Conservation (phyloP, 2,329 filamentous ascomycete genomes). For the Penicillium sumatraense region DNA sequence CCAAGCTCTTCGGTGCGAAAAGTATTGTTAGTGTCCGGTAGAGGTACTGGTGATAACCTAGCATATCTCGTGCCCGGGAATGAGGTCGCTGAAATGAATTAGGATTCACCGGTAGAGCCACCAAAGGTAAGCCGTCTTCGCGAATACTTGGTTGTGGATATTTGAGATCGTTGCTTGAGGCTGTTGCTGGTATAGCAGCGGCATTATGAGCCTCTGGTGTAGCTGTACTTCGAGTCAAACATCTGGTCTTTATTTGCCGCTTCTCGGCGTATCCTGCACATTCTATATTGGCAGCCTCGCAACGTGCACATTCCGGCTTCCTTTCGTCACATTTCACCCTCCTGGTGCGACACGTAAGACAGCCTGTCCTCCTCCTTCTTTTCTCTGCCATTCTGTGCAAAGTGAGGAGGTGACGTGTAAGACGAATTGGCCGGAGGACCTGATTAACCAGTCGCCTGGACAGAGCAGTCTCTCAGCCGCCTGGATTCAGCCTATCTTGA, state of each 20-base stretch:
- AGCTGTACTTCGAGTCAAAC: conserved; percentile 1
- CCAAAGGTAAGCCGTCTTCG: conserved; percentile 15
- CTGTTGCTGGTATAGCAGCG: background rate
- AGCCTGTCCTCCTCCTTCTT: conserved; percentile 16
- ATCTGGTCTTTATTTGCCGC: conserved; percentile 15
- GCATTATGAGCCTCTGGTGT: background rate
- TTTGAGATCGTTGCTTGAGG: background rate
- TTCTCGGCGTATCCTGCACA: conserved; percentile 26
- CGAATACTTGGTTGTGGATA: background rate
- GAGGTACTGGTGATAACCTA: conserved; percentile 26
- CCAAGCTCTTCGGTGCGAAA: conserved; percentile 17
- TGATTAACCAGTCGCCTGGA: background rate
- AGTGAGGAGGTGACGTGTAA: background rate
- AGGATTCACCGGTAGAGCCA: conserved; percentile 22
- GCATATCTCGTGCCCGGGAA: conserved; percentile 23
- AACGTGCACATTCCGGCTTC: conserved; percentile 16
- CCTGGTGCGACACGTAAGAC: conserved; percentile 17
- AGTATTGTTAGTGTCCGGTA: conserved; percentile 22
- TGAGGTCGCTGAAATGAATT: conserved; percentile 23
- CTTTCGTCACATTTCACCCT: conserved; percentile 20
- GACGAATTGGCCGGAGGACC: background rate
- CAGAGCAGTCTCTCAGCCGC: background rate
- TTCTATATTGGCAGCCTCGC: conserved; percentile 20
- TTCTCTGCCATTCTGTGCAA: background rate
- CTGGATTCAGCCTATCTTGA: background rate